Evolutionary conservation across 2,329 filamentous ascomycete species (phyloP).

Genomic region (Fusarium sp.): DNA sequence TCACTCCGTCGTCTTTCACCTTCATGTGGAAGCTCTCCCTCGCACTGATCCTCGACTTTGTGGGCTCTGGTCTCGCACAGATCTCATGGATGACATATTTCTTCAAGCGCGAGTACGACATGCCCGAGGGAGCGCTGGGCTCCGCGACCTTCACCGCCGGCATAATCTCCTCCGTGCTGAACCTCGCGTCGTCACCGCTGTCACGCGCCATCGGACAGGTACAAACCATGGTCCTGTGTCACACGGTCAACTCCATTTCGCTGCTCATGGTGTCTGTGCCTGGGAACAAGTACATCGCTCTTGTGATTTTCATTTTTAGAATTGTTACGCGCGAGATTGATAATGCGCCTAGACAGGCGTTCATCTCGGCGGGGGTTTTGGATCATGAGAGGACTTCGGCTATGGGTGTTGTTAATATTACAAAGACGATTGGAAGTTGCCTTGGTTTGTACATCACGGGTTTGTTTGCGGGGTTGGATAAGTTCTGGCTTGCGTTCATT

Average conservation of each 20-base stretch:
- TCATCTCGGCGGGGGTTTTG: conserved; percentile 33
- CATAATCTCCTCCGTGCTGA: conserved; percentile 36
- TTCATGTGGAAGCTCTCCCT: conserved; percentile 38
- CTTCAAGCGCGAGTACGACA: conserved; percentile 37
- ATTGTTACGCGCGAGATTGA: conserved; percentile 37
- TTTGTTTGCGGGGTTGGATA: conserved; percentile 27
- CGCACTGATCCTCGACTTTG: conserved; percentile 33
- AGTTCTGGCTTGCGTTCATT: conserved; percentile 39
- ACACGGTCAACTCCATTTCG: conserved; percentile 35
- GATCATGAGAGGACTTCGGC: conserved; percentile 36
- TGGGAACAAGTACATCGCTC: conserved; percentile 30
- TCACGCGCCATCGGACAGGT: conserved; percentile 33
- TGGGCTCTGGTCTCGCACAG: conserved; percentile 34
- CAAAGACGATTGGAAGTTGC: conserved; percentile 37
- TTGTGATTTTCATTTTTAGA: conserved; percentile 35
- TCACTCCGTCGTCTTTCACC: conserved; percentile 23
- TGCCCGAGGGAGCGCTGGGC: conserved; percentile 29
- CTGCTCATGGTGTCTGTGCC: conserved; percentile 32
- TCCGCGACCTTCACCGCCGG: conserved; percentile 36
- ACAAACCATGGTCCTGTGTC: conserved; percentile 37
- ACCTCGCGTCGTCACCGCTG: conserved; percentile 31
- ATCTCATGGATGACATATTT: conserved; percentile 42
- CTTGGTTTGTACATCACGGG: conserved; percentile 32
- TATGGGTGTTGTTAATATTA: conserved; percentile 39
- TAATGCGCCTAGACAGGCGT: conserved; percentile 34